Evolutionary conservation across 2,329 filamentous ascomycete genomes (phyloP).

Genomic region (Fusarium subtropicale): DNA sequence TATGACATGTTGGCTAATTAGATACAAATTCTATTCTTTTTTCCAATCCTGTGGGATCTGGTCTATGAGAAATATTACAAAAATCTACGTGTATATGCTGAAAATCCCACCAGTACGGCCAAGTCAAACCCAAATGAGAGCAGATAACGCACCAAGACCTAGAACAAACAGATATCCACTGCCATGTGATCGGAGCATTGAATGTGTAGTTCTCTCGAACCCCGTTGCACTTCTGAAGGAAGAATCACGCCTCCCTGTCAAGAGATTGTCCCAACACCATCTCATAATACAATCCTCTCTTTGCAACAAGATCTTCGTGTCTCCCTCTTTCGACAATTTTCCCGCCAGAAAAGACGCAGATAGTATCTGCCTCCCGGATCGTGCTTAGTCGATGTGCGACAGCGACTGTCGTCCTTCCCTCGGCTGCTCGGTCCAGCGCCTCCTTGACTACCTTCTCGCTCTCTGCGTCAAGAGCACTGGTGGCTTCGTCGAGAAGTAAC

Average conservation of each 20-base stretch:
- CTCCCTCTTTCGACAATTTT: constrained; percentile 68
- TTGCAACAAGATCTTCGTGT: constrained; percentile 67
- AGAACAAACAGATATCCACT: background rate
- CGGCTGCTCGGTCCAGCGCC: constrained; percentile 64
- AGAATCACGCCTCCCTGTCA: constrained; percentile 49
- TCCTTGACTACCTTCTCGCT: constrained; percentile 74
- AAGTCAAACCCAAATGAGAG: background rate
- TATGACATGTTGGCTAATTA: background rate
- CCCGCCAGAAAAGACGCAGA: constrained; percentile 67
- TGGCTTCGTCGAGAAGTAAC: constrained; percentile 80
- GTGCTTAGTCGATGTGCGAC: constrained; percentile 71
- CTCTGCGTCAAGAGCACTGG: constrained; percentile 71
- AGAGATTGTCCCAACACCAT: constrained; percentile 63
- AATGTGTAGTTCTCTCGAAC: background rate
- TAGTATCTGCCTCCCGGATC: constrained; percentile 69
- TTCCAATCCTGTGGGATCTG: background rate
- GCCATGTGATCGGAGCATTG: background rate
- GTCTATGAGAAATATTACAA: background rate
- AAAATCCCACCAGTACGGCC: background rate
- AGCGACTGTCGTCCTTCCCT: constrained; percentile 66
- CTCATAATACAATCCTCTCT: constrained; percentile 62
- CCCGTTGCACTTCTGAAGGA: background rate
- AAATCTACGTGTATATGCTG: background rate
- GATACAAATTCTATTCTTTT: background rate
- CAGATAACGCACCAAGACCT: background rate